Evolutionary conservation across 176 grass and related monocot genomes (phyloP).

Genomic region (Paspalum vaginatum): DNA sequence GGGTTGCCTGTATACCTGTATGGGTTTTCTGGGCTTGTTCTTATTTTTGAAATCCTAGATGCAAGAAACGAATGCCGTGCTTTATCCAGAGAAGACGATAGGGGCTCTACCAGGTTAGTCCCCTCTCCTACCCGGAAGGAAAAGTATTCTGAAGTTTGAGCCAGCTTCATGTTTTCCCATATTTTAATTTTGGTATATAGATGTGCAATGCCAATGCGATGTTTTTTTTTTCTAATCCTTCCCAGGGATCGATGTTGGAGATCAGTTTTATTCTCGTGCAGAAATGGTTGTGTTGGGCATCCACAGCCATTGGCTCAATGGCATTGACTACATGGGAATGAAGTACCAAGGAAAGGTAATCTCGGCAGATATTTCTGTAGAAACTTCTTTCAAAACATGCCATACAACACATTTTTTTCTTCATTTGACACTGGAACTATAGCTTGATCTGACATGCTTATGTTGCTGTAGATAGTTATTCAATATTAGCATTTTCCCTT

Average conservation of each 20-base stretch:
- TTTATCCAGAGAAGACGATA: constrained; percentile 64
- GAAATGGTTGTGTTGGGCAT: constrained; percentile 95
- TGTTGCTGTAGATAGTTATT: background rate
- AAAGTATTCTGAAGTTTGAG: constrained; percentile 8
- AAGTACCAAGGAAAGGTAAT: constrained; percentile 71
- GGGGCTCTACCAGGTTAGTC: constrained; percentile 54
- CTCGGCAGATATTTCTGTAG: background rate
- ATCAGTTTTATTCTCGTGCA: constrained; percentile 80
- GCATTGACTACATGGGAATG: constrained; percentile 88
- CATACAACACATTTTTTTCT: background rate
- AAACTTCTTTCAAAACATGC: background rate
- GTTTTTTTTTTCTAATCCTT: background rate
- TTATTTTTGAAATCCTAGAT: constrained; percentile 46
- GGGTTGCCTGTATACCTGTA: background rate
- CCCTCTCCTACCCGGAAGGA: background rate
- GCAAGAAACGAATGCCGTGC: constrained; percentile 50
- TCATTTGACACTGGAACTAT: background rate
- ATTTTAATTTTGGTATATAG: background rate
- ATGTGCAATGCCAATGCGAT: background rate
- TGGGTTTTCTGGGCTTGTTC: constrained; percentile 5
- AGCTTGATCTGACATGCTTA: background rate
- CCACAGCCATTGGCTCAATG: constrained; percentile 94
- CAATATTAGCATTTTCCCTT: background rate
- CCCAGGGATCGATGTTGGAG: constrained; percentile 72
- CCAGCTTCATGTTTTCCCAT: background rate